Base-by-base conservation (phyloP, 768 basidiomycete genomes). In the Boletus speciosus region DNA sequence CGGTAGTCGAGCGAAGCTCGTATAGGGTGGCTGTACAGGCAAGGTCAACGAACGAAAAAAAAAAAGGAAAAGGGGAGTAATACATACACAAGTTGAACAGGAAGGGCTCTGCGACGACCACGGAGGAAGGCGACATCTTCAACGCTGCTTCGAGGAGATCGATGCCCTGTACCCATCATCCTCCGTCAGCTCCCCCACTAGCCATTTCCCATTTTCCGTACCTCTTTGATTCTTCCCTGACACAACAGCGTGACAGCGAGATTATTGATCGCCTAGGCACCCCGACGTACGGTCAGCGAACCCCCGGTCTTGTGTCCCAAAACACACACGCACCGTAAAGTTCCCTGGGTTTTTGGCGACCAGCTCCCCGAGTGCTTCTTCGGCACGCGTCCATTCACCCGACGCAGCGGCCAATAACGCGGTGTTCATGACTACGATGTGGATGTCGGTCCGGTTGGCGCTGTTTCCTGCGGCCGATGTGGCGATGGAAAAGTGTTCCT, bases 51-150 rank as follows among this genome's bases (percentile, higher is more conserved):
- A 10, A 10, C 1, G 38, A 11, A 27, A 35, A 4, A 38, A 11
- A 5, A 6, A 5, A 47, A 6, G 16, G 5, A 6, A 6, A 5
- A 8, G 23, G 31, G 0, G 5, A 11, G 1, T 11, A 48, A 27
- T 1, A 72, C 85, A 55, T 66, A 91, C 91, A 88, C 7, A 93
- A 76, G 58, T 93, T 93, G 71, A 93, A 93, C 41, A 93, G 66
- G 71, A 89, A 89, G 5, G 90, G 90, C 62, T 93, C 90, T 7
- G 88, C 86, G 25, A 85, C 79, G 12, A 87, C 85, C 9, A 88
- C 81, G 45, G 81, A 81, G 1, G 86, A 79, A 2, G 91, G 91
- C 1, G 88, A 86, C 4, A 78, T 66, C 50, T 72, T 74, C 34
- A 93, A 66, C 2, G 84, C 83, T 5, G 55, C 67, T 67, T 93